These are phyloP conservation scores for Colletotrichum truncatum DNA, from an alignment of 2,329 filamentous ascomycete genomes.

Conservation along the genomic window DNA sequence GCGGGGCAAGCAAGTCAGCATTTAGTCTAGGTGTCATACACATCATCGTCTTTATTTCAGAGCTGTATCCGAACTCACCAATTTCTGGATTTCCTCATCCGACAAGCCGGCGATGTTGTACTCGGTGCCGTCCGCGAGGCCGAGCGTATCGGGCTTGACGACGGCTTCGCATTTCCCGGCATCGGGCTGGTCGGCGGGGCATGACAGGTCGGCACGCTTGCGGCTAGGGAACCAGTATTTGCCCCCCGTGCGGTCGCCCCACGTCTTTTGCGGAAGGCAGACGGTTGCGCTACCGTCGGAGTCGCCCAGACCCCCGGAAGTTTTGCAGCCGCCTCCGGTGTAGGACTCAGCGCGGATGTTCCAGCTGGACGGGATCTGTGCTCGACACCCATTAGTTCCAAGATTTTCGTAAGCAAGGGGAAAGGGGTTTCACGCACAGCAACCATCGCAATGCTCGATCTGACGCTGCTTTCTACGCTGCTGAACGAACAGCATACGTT, in stretches of 20 bases:
- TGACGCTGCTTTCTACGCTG: not conserved
- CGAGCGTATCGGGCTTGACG: slow-evolving; percentile 4
- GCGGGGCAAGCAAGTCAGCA: not conserved
- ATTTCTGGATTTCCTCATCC: slow-evolving; percentile 6
- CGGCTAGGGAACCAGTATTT: slow-evolving; percentile 12
- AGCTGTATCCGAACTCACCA: not conserved
- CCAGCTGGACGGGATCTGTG: slow-evolving; percentile 21
- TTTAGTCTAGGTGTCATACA: not conserved
- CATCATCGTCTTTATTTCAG: not conserved
- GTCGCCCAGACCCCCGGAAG: not conserved
- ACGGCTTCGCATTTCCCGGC: slow-evolving; percentile 13
- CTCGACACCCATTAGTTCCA: not conserved
- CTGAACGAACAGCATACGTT: slow-evolving; percentile 18
- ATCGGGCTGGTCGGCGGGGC: slow-evolving; percentile 15
- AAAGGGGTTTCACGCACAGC: slow-evolving; percentile 8
- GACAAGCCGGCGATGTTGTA: slow-evolving; percentile 14
- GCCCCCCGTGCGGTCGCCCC: slow-evolving; percentile 16
- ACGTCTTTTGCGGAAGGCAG: slow-evolving; percentile 11
- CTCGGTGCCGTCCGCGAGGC: slow-evolving; percentile 14
- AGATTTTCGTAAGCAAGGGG: not conserved
- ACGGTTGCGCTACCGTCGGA: not conserved
- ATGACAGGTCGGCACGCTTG: slow-evolving; percentile 13
- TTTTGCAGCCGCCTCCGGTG: not conserved
- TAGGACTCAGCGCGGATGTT: slow-evolving; percentile 5
- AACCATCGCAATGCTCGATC: not conserved